These are phyloP conservation scores for Phialophora chinensis DNA, from an alignment of 2,329 filamentous ascomycete species.

Conservation along the genomic window DNA sequence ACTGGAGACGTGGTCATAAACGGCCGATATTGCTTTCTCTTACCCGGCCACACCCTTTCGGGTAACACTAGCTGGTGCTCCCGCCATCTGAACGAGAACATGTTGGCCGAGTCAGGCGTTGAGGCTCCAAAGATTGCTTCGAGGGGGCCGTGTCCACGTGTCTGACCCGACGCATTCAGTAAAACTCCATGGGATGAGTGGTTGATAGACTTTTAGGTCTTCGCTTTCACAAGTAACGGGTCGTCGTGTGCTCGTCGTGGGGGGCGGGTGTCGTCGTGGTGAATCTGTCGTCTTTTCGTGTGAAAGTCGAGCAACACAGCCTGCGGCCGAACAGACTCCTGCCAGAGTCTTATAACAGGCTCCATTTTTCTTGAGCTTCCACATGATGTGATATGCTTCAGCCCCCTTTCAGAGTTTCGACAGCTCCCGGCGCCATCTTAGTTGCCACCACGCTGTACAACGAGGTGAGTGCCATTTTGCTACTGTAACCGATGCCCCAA, in stretches of 20 bases:
- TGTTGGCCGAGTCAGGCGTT: neutral
- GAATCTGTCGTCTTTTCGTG: neutral
- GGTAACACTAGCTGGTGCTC: conserved; percentile 3
- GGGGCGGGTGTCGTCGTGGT: neutral
- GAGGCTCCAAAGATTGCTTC: neutral
- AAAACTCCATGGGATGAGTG: neutral
- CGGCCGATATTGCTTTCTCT: conserved; percentile 12
- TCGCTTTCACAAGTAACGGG: neutral
- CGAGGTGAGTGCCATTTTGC: neutral
- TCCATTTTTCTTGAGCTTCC: neutral
- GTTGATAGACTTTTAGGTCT: neutral
- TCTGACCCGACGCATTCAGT: neutral
- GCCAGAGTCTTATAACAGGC: neutral
- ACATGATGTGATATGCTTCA: neutral
- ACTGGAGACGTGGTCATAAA: conserved; percentile 11
- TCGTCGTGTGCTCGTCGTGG: neutral
- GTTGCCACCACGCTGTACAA: neutral
- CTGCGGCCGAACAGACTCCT: neutral
- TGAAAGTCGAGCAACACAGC: neutral
- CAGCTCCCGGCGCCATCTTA: neutral
- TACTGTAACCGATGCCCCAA: neutral
- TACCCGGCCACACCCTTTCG: neutral
- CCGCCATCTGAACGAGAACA: neutral
- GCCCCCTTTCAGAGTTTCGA: neutral
- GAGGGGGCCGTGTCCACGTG: neutral